Evolutionary conservation across 2,329 filamentous ascomycete genomes (phyloP).

Genomic region (Beauveria australis): DNA sequence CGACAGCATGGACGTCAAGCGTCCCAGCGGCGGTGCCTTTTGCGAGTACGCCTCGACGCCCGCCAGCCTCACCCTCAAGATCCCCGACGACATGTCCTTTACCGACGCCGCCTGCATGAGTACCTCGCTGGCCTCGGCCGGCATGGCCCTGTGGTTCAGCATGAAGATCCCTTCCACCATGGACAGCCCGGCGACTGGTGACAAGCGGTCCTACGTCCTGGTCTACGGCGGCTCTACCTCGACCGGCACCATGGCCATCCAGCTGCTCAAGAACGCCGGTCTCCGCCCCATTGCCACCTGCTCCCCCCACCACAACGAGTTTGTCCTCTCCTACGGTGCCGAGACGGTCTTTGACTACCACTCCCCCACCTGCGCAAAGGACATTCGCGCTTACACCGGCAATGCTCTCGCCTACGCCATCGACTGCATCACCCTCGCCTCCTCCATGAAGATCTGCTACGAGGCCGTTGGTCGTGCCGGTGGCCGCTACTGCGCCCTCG

Average conservation of each 20-base stretch:
- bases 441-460: constrained; percentile 30
- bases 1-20: constrained; percentile 16
- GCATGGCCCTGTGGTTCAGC: constrained; percentile 22
- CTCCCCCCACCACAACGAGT: constrained; percentile 32
- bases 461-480: constrained; percentile 27
- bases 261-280: constrained; percentile 31
- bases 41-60: constrained; percentile 20
- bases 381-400: constrained; percentile 29
- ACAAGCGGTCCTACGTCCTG: constrained; percentile 23
- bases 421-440: constrained; percentile 32
- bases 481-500: constrained; percentile 29
- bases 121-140: constrained; percentile 19
- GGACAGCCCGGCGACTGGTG: constrained; percentile 12
- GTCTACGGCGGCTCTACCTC: constrained; percentile 38
- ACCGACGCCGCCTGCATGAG: constrained; percentile 19
- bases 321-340: constrained; percentile 35
- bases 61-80: constrained; percentile 16
- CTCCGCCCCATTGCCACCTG: constrained; percentile 35
- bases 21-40: constrained; percentile 21
- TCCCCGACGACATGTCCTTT: constrained; percentile 20
- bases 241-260: constrained; percentile 34
- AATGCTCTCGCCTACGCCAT: constrained; percentile 30
- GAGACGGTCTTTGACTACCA: constrained; percentile 37
- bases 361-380: constrained; percentile 22
- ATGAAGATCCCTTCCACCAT: constrained; percentile 20